Percentiles rank a stretch among this genome's conserved stretches.
Conservation (phyloP, 768 basidiomycete genomes). For the Kwoniella botswanensis region DNA sequence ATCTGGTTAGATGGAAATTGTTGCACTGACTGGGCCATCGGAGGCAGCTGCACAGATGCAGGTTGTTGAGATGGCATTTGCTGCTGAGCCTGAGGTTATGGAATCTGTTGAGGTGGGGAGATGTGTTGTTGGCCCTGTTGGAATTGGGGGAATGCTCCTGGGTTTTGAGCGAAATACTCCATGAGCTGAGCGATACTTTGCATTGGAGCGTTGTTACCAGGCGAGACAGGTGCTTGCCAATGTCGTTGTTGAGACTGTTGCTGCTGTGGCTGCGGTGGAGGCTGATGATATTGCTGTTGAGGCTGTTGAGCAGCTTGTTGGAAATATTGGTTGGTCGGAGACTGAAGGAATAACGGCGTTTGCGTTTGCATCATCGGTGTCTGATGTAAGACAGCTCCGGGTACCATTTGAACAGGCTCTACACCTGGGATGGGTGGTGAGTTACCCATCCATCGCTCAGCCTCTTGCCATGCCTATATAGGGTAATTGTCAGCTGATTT, state of each 20-base stretch:
- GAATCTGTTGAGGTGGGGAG: slow-evolving; percentile 1
- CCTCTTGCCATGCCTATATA: slow-evolving; percentile 54
- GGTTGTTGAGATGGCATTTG: slow-evolving; percentile 6
- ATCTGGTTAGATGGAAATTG: neutral
- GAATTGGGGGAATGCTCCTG: slow-evolving; percentile 19
- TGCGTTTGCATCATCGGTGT: slow-evolving; percentile 32
- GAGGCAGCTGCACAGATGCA: slow-evolving; percentile 3
- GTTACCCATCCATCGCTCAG: slow-evolving; percentile 55
- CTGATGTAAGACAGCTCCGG: slow-evolving; percentile 41
- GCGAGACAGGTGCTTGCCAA: slow-evolving; percentile 5
- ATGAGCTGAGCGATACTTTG: slow-evolving; percentile 25
- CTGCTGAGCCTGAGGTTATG: slow-evolving; percentile 2
- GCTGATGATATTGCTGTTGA: slow-evolving; percentile 15
- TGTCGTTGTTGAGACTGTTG: slow-evolving; percentile 14
- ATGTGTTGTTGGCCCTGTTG: slow-evolving; percentile 23
- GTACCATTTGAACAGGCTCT: slow-evolving; percentile 48
- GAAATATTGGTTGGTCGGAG: slow-evolving; percentile 16
- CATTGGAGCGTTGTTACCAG: slow-evolving; percentile 8
- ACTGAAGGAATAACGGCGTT: slow-evolving; percentile 8
- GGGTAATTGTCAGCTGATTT: slow-evolving; percentile 12
- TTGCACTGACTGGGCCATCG: neutral
- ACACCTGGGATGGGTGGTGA: slow-evolving; percentile 53
- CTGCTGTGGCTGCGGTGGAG: slow-evolving; percentile 15
- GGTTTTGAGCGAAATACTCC: slow-evolving; percentile 27
- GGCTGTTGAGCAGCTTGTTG: slow-evolving; percentile 18